These are phyloP conservation scores for Penicillium concentricum DNA, from an alignment of 2,329 filamentous ascomycete species.

Conservation along the genomic window DNA sequence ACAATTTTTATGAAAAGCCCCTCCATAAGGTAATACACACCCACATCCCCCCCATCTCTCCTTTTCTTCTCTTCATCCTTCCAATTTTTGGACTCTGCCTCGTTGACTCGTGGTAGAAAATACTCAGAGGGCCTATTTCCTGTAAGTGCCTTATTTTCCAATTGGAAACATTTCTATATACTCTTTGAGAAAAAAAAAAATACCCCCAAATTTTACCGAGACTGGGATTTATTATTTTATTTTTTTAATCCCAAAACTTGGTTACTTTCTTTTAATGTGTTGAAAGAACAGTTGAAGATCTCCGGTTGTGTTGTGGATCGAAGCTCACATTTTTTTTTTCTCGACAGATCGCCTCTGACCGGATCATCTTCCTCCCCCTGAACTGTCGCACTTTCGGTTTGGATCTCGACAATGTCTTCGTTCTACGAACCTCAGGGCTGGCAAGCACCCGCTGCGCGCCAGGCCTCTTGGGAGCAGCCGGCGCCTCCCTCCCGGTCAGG, in stretches of 20 bases:
- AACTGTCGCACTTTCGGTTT: constrained; percentile 18
- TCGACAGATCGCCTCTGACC: constrained; percentile 28
- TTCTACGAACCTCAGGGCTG: constrained; percentile 69
- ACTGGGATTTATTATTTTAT: background rate
- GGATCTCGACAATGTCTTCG: constrained; percentile 52
- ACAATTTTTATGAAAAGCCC: constrained; percentile 9
- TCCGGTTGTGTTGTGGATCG: constrained; percentile 2
- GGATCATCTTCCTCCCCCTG: constrained; percentile 28
- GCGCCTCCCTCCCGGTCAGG: constrained; percentile 70
- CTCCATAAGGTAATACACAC: constrained; percentile 18
- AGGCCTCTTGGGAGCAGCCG: constrained; percentile 71
- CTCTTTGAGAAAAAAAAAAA: no score
- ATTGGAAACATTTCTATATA: background rate
- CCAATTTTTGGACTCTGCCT: constrained; percentile 22
- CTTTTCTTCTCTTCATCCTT: constrained; percentile 22
- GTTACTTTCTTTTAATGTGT: background rate
- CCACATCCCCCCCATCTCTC: constrained; percentile 20
- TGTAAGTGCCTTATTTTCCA: constrained; percentile 24
- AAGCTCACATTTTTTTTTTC: constrained; percentile 21
- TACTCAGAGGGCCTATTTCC: constrained; percentile 20
- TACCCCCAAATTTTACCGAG: background rate
- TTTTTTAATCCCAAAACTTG: background rate
- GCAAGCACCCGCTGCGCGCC: constrained; percentile 59
- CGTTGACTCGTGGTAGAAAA: constrained; percentile 39
- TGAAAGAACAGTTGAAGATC: background rate